Percentiles rank a stretch among this genome's conserved stretches.
Evolutionary conservation across 768 basidiomycete genomes (phyloP).

Genomic region (Hypholoma sublateritium): DNA sequence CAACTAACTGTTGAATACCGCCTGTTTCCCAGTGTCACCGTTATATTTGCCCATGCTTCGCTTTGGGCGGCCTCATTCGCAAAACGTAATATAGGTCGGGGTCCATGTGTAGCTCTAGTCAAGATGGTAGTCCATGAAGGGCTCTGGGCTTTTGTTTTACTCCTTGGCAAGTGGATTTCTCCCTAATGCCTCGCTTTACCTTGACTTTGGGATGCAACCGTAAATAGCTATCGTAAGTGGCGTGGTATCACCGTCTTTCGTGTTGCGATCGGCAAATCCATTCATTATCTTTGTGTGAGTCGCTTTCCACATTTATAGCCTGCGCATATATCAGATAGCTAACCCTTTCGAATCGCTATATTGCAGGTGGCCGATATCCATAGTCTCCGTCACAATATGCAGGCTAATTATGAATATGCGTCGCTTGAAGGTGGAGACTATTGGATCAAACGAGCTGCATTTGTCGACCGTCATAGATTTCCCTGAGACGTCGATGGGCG

Average conservation of each 20-base stretch:
- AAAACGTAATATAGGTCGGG: not conserved
- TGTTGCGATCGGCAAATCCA: conserved; percentile 3
- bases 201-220: too few species aligned
- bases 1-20: not conserved
- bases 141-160: conserved; percentile 1
- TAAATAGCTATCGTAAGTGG: not conserved
- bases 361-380: conserved; percentile 2
- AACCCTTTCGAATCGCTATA: not conserved
- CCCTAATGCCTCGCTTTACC: not conserved
- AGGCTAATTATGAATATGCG: conserved; percentile 5
- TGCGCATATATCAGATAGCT: too few species aligned
- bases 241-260: not conserved
- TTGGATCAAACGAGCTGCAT: not conserved
- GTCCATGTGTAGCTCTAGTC: not conserved
- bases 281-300: conserved; percentile 6
- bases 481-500: not conserved
- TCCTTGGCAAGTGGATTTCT: not conserved
- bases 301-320: not conserved
- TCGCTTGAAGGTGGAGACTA: not conserved
- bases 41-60: conserved; percentile 5
- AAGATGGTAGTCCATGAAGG: conserved; percentile 4
- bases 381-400: conserved; percentile 3
- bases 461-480: conserved; percentile 2
- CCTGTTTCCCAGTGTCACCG: not conserved
- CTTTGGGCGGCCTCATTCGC: conserved; percentile 2